A percentile compares a stretch with the other conserved stretches of the same genome.
phyloP scores from a whole-genome alignment of 2,329 filamentous ascomycete species.

The Fusarium bactridioides region DNA sequence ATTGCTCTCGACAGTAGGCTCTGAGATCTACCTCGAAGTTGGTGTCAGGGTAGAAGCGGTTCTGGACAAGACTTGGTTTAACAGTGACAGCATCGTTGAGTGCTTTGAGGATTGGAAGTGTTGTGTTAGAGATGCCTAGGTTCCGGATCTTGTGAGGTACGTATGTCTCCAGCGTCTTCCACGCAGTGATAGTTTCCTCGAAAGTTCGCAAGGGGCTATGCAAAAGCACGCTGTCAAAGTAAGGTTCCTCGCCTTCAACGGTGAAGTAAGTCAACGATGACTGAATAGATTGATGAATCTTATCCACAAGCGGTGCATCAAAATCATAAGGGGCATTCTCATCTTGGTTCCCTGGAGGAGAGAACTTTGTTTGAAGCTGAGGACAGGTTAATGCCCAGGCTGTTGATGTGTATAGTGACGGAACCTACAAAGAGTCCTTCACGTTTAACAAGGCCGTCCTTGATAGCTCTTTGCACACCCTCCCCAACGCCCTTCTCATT shows the following conservation, averaged over 20 bases:
- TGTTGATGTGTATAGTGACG: background rate
- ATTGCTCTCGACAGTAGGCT: slow-evolving; percentile 52
- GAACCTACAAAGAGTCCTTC: slow-evolving; percentile 68
- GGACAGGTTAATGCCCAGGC: background rate
- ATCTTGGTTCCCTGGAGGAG: slow-evolving; percentile 69
- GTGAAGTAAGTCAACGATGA: slow-evolving; percentile 72
- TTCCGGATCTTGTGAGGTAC: slow-evolving; percentile 70
- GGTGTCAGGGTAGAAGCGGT: slow-evolving; percentile 71
- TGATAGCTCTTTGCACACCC: slow-evolving; percentile 69
- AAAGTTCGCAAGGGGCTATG: slow-evolving; percentile 62
- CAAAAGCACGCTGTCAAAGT: slow-evolving; percentile 79
- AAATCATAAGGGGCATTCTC: slow-evolving; percentile 68
- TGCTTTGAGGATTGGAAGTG: slow-evolving; percentile 61
- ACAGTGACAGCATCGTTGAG: slow-evolving; percentile 56
- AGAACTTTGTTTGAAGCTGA: slow-evolving; percentile 86
- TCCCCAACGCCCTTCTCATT: slow-evolving; percentile 74
- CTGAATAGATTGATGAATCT: slow-evolving; percentile 72
- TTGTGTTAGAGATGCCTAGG: slow-evolving; percentile 80
- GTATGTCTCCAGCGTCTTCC: slow-evolving; percentile 71
- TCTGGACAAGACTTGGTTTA: slow-evolving; percentile 72
- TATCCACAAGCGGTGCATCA: slow-evolving; percentile 63
- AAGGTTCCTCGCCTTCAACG: slow-evolving; percentile 49
- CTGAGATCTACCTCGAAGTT: slow-evolving; percentile 68
- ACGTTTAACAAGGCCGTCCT: slow-evolving; percentile 62
- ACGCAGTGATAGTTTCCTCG: slow-evolving; percentile 66